Evolutionary conservation across 2,329 filamentous ascomycete genomes (phyloP), one percentile per base, ranked within the genome.

Genomic region (Xylariaceae sp.): DNA sequence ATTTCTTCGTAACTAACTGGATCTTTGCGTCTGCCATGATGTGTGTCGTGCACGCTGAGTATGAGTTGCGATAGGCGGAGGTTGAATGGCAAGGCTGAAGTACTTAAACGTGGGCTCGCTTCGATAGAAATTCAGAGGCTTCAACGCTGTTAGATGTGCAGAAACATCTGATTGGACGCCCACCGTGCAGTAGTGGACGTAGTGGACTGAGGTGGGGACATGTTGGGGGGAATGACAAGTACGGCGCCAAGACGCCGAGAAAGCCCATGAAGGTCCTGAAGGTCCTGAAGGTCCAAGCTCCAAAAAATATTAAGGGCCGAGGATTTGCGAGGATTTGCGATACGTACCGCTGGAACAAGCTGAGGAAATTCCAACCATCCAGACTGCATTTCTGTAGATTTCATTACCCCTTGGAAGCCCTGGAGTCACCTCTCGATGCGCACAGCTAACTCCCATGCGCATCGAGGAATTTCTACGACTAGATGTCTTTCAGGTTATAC

Each of bases 401-500:
- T n/a, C n/a, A n/a, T n/a, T n/a, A n/a, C n/a, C n/a, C n/a, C n/a
- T n/a, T 27, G 32, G 26, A 21, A 11, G 23, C 39, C 32, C 27
- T 35, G 11, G 15, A 37, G 32, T 45, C 48, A 37, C 55, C 40
- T 46, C 58, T 72, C 64, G 68, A 75, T 76, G 75, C 64, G 66
- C 62, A 50, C 42, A 53, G 53, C 53, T 15, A 21, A 10, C 30
- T 41, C 32, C 54, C 60, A 56, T 70, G 71, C 70, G 73, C 72
- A 73, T 73, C 64, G 68, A 64, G 50, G 52, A 57, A 66, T 49
- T 59, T 56, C 63, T 69, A 67, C 72, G 65, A 69, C 68, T 77
- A 76, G 66, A 85, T 87, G 84, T 84, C 82, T 70, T 78, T 80
- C 71, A 76, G 77, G 71, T 72, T 77, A 53, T 70, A 85, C 61